phyloP scores from a whole-genome alignment of 1,284 basidiomycete genomes.

The Cyathus olla region DNA sequence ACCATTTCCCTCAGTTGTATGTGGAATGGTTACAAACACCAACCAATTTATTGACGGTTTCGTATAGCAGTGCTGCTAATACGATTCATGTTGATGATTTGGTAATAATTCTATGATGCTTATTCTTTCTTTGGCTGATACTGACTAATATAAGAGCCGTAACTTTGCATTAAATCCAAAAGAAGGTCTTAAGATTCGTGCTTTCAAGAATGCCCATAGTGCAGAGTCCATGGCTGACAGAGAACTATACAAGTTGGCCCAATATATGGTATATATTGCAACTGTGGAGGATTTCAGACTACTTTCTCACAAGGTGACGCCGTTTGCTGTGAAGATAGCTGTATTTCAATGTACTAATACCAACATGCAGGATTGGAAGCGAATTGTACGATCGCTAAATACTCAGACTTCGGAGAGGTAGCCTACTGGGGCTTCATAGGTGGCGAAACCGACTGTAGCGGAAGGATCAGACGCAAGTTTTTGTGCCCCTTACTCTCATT shows the following conservation, averaged over 20 bases:
- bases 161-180: slow-evolving; percentile 91
- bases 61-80: slow-evolving; percentile 73
- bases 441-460: too few species aligned
- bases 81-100: slow-evolving; percentile 93
- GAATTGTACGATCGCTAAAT: slow-evolving; percentile 33
- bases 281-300: slow-evolving; percentile 62
- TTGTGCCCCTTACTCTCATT: too few species aligned
- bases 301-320: slow-evolving; percentile 68
- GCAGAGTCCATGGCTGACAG: slow-evolving; percentile 69
- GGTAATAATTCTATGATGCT: slow-evolving; percentile 42
- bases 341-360: slow-evolving; percentile 2
- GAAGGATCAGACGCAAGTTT: too few species aligned
- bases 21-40: slow-evolving; percentile 28
- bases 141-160: slow-evolving; percentile 60
- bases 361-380: slow-evolving; percentile 45
- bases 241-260: slow-evolving; percentile 73
- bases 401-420: slow-evolving; percentile 12
- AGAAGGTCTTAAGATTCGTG: slow-evolving; percentile 86
- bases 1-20: slow-evolving; percentile 84
- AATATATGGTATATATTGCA: slow-evolving; percentile 75
- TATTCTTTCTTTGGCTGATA: neutral
- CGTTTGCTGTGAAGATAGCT: neutral
- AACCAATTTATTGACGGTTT: neutral
- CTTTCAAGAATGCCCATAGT: slow-evolving; percentile 84
- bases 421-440: neutral